Conservation (phyloP, 176 grass and related monocot genomes). For the Avena atlantica region DNA sequence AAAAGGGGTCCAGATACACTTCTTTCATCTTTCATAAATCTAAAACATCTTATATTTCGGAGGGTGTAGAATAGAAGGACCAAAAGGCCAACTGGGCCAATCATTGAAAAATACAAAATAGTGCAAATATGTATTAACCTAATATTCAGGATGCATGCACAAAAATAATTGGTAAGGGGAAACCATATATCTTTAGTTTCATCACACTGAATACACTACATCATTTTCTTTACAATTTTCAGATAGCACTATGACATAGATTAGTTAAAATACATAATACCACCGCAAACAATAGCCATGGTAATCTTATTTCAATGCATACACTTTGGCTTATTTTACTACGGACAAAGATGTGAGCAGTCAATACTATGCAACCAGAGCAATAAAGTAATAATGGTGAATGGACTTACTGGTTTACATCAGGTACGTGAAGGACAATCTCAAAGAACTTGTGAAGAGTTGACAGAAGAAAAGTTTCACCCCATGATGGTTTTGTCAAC, state of each 20-base stretch:
- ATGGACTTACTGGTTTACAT: slow-evolving; percentile 77
- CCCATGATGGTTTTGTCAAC: slow-evolving; percentile 48
- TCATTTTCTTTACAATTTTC: background rate
- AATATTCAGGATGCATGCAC: background rate
- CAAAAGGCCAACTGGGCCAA: background rate
- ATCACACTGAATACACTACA: background rate
- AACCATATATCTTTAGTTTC: background rate
- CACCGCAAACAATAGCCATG: background rate
- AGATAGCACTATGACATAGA: background rate
- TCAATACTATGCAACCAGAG: slow-evolving; percentile 26
- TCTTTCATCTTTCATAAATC: too few relatives aligned
- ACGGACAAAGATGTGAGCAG: slow-evolving; percentile 11
- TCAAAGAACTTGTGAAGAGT: slow-evolving; percentile 76
- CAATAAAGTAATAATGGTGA: background rate
- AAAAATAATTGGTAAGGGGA: background rate
- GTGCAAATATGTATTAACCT: background rate
- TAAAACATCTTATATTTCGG: too few relatives aligned
- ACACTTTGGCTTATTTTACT: background rate
- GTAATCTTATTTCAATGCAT: background rate
- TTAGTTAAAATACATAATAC: background rate
- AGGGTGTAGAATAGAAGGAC: background rate
- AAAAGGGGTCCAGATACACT: too few relatives aligned
- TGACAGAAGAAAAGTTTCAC: slow-evolving; percentile 75
- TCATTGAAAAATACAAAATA: background rate
- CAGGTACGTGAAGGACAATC: slow-evolving; percentile 65